A percentile compares a stretch with the other conserved stretches of the same genome.
Conservation (phyloP, 768 basidiomycete species). For the Boletus sensibilis region DNA sequence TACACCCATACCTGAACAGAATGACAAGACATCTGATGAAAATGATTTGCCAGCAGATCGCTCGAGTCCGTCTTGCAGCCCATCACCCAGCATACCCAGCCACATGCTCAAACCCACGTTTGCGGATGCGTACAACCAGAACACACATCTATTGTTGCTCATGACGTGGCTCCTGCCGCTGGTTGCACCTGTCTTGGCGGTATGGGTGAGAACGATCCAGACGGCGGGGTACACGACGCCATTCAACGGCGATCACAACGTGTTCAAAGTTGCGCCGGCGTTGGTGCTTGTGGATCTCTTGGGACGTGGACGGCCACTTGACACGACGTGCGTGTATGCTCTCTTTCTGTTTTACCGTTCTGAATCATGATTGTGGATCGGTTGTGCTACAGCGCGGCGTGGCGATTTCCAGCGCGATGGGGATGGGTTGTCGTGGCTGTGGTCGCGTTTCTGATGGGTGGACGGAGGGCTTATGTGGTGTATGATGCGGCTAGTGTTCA, state of each 20-base stretch:
- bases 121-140: slow-evolving; percentile 44
- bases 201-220: slow-evolving; percentile 86
- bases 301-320: slow-evolving; percentile 49
- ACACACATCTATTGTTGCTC: slow-evolving; percentile 63
- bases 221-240: slow-evolving; percentile 78
- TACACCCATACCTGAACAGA: slow-evolving; percentile 20
- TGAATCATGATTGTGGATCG: neutral
- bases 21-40: slow-evolving; percentile 3
- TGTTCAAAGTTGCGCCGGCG: slow-evolving; percentile 62
- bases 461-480: slow-evolving; percentile 62
- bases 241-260: slow-evolving; percentile 79
- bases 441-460: slow-evolving; percentile 63
- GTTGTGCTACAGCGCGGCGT: slow-evolving; percentile 4
- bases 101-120: slow-evolving; percentile 4
- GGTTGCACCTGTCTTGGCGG: slow-evolving; percentile 71
- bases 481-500: slow-evolving; percentile 57
- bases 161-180: slow-evolving; percentile 83
- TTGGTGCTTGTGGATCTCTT: slow-evolving; percentile 62
- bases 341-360: neutral
- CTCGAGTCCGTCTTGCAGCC: neutral
- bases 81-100: neutral
- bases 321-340: slow-evolving; percentile 36
- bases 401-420: slow-evolving; percentile 44
- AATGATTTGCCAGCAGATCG: slow-evolving; percentile 8
- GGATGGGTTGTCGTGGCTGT: slow-evolving; percentile 48